These are phyloP conservation scores for Arabidopsis suecica DNA, from an alignment of 345 rosid species.

Conservation along the genomic window DNA sequence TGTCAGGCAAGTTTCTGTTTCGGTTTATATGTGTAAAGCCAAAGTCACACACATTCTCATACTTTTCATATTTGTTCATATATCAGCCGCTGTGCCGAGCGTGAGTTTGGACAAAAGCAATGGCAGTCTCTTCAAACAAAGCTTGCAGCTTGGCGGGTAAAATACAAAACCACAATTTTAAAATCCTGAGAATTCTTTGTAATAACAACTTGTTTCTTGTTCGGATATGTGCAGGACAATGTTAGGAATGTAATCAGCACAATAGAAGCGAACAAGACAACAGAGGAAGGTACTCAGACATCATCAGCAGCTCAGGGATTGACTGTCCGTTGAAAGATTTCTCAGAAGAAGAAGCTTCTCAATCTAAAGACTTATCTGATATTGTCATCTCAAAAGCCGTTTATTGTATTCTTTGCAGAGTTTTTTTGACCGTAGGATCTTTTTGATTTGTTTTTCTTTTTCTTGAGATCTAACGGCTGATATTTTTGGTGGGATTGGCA, in stretches of 20 bases:
- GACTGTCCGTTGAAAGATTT: slow-evolving; percentile 51
- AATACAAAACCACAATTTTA: not conserved
- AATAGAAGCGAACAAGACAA: slow-evolving; percentile 73
- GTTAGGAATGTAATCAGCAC: slow-evolving; percentile 65
- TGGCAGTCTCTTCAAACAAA: slow-evolving; percentile 74
- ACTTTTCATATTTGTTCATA: slow-evolving; percentile 1
- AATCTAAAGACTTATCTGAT: not conserved
- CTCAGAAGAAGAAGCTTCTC: not conserved
- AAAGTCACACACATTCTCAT: slow-evolving; percentile 13
- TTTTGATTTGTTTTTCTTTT: not conserved
- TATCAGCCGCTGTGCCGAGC: slow-evolving; percentile 67
- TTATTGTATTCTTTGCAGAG: slow-evolving; percentile 9
- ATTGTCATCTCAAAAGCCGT: not conserved
- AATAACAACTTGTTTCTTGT: not conserved
- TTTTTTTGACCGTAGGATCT: slow-evolving; percentile 14
- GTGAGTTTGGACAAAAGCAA: slow-evolving; percentile 70
- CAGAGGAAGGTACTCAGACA: slow-evolving; percentile 68
- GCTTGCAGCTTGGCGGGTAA: slow-evolving; percentile 81
- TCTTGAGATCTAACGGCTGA: no score
- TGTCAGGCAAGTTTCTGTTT: slow-evolving; percentile 59
- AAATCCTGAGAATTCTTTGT: not conserved
- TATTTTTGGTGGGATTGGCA: no score
- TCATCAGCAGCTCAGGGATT: slow-evolving; percentile 54
- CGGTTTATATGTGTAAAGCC: not conserved
- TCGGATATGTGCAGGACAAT: slow-evolving; percentile 55